Conservation (phyloP, 352 stramenopile genomes). For the Phytophthora pluvialis region DNA sequence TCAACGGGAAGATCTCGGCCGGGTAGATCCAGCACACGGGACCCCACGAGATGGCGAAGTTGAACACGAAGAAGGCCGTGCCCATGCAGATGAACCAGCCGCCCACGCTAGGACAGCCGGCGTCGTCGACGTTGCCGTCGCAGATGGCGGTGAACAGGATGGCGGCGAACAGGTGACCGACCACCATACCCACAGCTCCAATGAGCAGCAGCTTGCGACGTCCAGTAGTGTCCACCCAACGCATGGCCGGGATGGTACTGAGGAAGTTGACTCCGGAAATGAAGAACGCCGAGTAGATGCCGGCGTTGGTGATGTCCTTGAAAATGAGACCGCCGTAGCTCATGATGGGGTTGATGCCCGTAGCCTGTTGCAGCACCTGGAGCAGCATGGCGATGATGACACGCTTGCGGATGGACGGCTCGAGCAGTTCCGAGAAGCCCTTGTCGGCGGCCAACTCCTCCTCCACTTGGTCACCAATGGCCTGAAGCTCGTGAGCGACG, state of each 20-base stretch:
- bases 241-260: slow-evolving; percentile 47
- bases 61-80: slow-evolving; percentile 47
- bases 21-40: slow-evolving; percentile 19
- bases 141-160: slow-evolving; percentile 49
- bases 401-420: slow-evolving; percentile 25
- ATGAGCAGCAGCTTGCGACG: slow-evolving; percentile 49
- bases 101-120: slow-evolving; percentile 31
- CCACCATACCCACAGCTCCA: slow-evolving; percentile 47
- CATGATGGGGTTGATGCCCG: slow-evolving; percentile 39
- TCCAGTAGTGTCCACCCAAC: slow-evolving; percentile 44
- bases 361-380: slow-evolving; percentile 21
- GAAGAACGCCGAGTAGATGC: slow-evolving; percentile 17
- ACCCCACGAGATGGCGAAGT: slow-evolving; percentile 53
- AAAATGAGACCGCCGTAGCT: slow-evolving; percentile 20
- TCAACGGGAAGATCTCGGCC: too few species aligned
- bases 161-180: slow-evolving; percentile 43
- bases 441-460: slow-evolving; percentile 32
- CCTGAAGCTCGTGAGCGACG: slow-evolving; percentile 35
- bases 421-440: slow-evolving; percentile 25
- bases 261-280: slow-evolving; percentile 41
- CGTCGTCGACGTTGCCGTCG: slow-evolving; percentile 35
- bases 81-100: slow-evolving; percentile 48
- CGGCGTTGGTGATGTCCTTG: slow-evolving; percentile 19
- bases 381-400: slow-evolving; percentile 21
- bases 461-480: slow-evolving; percentile 42